A percentile compares a stretch with the other conserved stretches of the same genome.
These are phyloP conservation scores for Macrophomina tecta DNA, from an alignment of 2,329 filamentous ascomycete species.

Conservation along the genomic window DNA sequence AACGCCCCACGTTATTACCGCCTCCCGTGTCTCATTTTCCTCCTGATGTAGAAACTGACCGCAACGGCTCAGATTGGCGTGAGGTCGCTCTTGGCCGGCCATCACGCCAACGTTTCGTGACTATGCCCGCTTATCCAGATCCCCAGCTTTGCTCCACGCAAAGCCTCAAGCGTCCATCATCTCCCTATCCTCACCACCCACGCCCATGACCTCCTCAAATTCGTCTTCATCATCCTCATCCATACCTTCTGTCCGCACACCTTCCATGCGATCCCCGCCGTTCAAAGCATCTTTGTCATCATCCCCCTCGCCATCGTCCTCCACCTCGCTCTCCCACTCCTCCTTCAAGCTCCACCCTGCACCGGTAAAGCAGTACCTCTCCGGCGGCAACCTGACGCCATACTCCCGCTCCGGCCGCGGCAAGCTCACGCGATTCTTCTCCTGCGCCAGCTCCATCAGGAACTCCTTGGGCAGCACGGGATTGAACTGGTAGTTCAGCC, in stretches of 20 bases:
- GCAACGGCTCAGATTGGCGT: neutral
- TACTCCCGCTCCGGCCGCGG: constrained; percentile 62
- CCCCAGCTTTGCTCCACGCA: neutral
- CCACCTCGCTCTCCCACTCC: constrained; percentile 63
- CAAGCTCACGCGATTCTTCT: constrained; percentile 71
- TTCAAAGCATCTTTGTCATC: constrained; percentile 46
- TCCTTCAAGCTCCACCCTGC: constrained; percentile 63
- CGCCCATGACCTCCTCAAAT: constrained; percentile 50
- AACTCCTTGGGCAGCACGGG: constrained; percentile 73
- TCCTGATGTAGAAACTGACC: neutral
- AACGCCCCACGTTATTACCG: constrained; percentile 8
- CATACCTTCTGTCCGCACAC: constrained; percentile 42
- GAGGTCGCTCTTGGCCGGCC: neutral
- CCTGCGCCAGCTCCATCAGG: constrained; percentile 74
- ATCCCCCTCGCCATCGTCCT: constrained; percentile 51
- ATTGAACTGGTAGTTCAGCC: constrained; percentile 73
- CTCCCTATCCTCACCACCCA: constrained; percentile 37
- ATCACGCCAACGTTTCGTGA: no score
- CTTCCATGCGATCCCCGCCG: constrained; percentile 31
- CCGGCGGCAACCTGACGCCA: constrained; percentile 65
- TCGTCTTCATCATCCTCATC: constrained; percentile 51
- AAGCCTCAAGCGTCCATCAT: constrained; percentile 42
- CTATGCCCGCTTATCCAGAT: no score
- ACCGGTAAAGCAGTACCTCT: constrained; percentile 66
- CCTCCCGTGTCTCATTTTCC: neutral